A percentile compares a stretch with the other conserved stretches of the same genome.
These are phyloP conservation scores for Ogataea zsoltii DNA, from an alignment of 805 yeast genomes.

Conservation along the genomic window DNA sequence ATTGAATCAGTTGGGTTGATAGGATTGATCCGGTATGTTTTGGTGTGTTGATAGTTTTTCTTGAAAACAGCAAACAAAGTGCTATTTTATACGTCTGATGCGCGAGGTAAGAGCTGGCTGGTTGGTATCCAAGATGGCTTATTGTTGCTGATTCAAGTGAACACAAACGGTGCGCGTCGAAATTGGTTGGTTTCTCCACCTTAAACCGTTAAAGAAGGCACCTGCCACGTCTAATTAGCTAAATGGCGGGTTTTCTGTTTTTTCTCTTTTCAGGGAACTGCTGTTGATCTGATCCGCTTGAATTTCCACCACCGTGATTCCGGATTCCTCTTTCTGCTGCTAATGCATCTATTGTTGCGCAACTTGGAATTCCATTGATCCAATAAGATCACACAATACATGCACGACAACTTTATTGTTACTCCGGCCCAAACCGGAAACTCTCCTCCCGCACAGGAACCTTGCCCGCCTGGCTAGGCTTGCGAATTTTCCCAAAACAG, in stretches of 20 bases:
- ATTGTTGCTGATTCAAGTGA: constrained; percentile 4
- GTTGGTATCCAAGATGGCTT: constrained; percentile 9
- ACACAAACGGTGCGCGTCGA: background rate
- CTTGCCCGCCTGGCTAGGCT: constrained; percentile 14
- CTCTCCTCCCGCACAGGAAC: constrained; percentile 1
- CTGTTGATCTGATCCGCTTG: constrained; percentile 20
- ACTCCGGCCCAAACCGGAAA: constrained; percentile 5
- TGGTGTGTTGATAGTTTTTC: background rate
- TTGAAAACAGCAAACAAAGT: background rate
- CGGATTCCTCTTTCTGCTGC: background rate
- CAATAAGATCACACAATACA: constrained; percentile 13
- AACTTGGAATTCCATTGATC: constrained; percentile 17
- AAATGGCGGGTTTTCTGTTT: constrained; percentile 22
- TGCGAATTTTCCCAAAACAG: constrained; percentile 11
- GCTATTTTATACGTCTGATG: constrained; percentile 1
- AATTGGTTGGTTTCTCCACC: background rate
- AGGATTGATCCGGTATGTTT: background rate
- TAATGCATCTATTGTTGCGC: constrained; percentile 5
- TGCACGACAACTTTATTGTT: constrained; percentile 9
- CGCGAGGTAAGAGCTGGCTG: constrained; percentile 10
- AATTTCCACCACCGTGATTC: constrained; percentile 3
- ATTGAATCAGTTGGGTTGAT: background rate
- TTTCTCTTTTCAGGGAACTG: constrained; percentile 21
- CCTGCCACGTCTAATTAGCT: background rate
- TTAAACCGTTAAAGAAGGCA: too few species aligned